Percentiles rank a stretch among this genome's conserved stretches.
Conservation (phyloP, 1,139 yeast genomes). For the Saccharomyces hybrid region DNA sequence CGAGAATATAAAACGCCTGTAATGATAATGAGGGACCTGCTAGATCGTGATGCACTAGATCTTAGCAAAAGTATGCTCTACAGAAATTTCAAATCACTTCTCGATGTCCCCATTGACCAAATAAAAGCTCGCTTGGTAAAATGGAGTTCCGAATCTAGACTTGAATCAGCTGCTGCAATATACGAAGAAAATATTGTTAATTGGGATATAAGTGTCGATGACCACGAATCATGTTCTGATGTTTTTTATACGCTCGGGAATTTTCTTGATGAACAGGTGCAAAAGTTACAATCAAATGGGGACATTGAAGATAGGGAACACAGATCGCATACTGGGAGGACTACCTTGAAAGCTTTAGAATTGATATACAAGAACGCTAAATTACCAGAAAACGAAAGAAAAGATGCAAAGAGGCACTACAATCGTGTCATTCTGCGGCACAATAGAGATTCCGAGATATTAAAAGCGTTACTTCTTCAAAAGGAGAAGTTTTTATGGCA, state of each 20-base stretch:
- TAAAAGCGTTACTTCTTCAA: slow-evolving; percentile 35
- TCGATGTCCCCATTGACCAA: slow-evolving; percentile 32
- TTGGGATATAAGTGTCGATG: slow-evolving; percentile 26
- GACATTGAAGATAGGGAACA: slow-evolving; percentile 40
- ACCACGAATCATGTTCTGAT: slow-evolving; percentile 33
- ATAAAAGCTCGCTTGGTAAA: slow-evolving; percentile 49
- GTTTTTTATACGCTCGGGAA: slow-evolving; percentile 57
- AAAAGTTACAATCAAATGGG: slow-evolving; percentile 39
- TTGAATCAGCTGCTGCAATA: slow-evolving; percentile 54
- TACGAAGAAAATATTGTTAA: slow-evolving; percentile 50
- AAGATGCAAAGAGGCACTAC: slow-evolving; percentile 45
- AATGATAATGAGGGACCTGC: slow-evolving; percentile 12
- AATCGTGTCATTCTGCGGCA: slow-evolving; percentile 42
- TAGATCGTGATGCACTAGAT: slow-evolving; percentile 5
- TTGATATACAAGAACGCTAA: slow-evolving; percentile 37
- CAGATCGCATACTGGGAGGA: slow-evolving; percentile 36
- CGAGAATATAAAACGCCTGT: slow-evolving; percentile 20
- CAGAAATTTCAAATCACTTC: slow-evolving; percentile 15
- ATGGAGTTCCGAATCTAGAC: slow-evolving; percentile 68
- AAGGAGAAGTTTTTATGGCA: slow-evolving; percentile 42
- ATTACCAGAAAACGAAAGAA: slow-evolving; percentile 40
- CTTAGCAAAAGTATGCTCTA: slow-evolving; percentile 1
- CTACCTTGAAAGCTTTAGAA: slow-evolving; percentile 45
- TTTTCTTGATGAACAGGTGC: slow-evolving; percentile 66
- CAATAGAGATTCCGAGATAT: slow-evolving; percentile 44